Base-by-base conservation (phyloP, 2,329 filamentous ascomycete species). In the Fusarium nematophilum region DNA sequence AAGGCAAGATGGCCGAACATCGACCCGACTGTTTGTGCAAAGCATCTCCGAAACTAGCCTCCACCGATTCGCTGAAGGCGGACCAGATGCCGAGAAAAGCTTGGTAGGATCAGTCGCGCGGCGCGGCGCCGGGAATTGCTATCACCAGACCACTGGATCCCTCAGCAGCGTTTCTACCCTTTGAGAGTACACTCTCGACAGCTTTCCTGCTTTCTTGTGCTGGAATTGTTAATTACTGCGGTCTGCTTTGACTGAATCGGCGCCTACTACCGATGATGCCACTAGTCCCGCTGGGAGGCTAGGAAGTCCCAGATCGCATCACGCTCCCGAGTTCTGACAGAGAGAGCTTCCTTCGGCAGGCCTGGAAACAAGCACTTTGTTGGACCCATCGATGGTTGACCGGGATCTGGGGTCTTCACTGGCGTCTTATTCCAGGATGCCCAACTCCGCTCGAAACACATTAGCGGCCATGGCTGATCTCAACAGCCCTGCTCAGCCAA, bases 381-480 rank as follows among this genome's bases (percentile, higher is more conserved):
- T 66, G 58, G 57, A 52, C 49, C 44, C 42, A 47, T 64, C 55
- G 37, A 61, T 53, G 57, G 49, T 44, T 48, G 57, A 57, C 67
- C 45, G 52, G 67, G 67, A 60, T 69, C 66, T 49, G 48, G 67
- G 67, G 56, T 68, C 58, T 55, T 64, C 45, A 47, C 58, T 67
- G 56, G 68, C 59, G 66, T 68, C 64, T 56, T 70, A 56, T 68
- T 60, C 66, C 56, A 69, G 67, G 67, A 71, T 68, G 65, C 60
- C 72, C 67, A 68, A 71, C 75, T 75, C 70, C 65, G 71, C 72
- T 75, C 72, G 72, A 76, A 76, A 76, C 74, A 75, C 72, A 70
- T 76, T 76, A 76, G 74, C 70, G 73, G 68, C 71, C 70, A 70
- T 73, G 70, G 72, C 69, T 76, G 73, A 77, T 76, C 73, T 71